Evolutionary conservation across 1,284 basidiomycete species (phyloP).

Genomic region (Dichomitus squalens): DNA sequence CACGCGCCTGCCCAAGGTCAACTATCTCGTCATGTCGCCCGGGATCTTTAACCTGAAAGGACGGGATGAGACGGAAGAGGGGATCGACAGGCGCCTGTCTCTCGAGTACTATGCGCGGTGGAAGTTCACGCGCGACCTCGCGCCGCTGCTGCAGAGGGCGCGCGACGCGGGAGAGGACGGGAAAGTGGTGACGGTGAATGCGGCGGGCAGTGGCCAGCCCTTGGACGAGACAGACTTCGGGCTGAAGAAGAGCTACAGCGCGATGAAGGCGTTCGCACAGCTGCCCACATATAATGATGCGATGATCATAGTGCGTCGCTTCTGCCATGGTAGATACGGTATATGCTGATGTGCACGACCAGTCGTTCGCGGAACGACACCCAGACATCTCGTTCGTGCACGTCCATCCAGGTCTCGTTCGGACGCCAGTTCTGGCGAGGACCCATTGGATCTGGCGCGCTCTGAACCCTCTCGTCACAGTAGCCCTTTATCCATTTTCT

Average conservation of each 20-base stretch:
- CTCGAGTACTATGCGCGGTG: conserved; percentile 34
- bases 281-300: conserved; percentile 37
- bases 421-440: conserved; percentile 27
- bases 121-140: conserved; percentile 33
- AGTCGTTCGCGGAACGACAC: conserved; percentile 23
- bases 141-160: conserved; percentile 28
- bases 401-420: conserved; percentile 36
- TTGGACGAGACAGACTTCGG: conserved; percentile 38
- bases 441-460: conserved; percentile 33
- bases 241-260: conserved; percentile 35
- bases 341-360: neutral
- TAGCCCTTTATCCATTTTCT: conserved; percentile 35
- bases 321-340: neutral
- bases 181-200: conserved; percentile 29
- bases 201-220: conserved; percentile 22
- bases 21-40: conserved; percentile 38
- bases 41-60: conserved; percentile 35
- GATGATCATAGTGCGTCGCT: conserved; percentile 35
- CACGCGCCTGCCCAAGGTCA: conserved; percentile 33
- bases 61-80: conserved; percentile 32
- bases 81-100: conserved; percentile 30
- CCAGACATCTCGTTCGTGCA: conserved; percentile 38
- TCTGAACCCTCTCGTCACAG: conserved; percentile 26
- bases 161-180: conserved; percentile 31
- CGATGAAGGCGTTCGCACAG: conserved; percentile 25